phyloP scores from a whole-genome alignment of 2,329 filamentous ascomycete genomes.

The Neonectria magnoliae region DNA sequence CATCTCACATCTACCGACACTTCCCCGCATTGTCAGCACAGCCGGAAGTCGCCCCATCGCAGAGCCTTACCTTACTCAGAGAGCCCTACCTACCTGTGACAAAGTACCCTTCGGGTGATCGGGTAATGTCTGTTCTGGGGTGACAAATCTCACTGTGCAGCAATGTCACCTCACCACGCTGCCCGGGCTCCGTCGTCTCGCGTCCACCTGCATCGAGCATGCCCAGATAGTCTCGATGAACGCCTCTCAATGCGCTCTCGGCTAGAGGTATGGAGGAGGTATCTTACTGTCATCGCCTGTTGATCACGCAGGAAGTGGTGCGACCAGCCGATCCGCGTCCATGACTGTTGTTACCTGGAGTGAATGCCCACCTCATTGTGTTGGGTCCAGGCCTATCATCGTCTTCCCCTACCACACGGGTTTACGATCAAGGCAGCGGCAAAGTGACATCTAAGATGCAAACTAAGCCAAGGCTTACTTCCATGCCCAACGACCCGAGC shows the following conservation, averaged over 20 bases:
- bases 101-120: not conserved
- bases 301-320: too few relatives aligned
- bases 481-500: not conserved
- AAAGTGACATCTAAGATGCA: not conserved
- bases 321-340: too few relatives aligned
- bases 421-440: not conserved
- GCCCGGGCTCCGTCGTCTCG: not conserved
- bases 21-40: not conserved
- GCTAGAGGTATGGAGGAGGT: not conserved
- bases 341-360: too few relatives aligned
- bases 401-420: not conserved
- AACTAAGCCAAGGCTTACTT: not conserved
- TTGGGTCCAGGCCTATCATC: not conserved
- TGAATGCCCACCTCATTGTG: not conserved
- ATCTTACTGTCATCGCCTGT: too few relatives aligned
- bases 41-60: not conserved
- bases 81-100: not conserved
- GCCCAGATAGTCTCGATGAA: not conserved
- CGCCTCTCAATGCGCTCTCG: not conserved
- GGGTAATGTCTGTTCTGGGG: not conserved
- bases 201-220: not conserved
- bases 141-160: not conserved
- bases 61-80: not conserved
- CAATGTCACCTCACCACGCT: not conserved
- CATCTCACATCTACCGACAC: not conserved